Base-by-base conservation (phyloP, 1,284 basidiomycete species). In the Tilletia caries region DNA sequence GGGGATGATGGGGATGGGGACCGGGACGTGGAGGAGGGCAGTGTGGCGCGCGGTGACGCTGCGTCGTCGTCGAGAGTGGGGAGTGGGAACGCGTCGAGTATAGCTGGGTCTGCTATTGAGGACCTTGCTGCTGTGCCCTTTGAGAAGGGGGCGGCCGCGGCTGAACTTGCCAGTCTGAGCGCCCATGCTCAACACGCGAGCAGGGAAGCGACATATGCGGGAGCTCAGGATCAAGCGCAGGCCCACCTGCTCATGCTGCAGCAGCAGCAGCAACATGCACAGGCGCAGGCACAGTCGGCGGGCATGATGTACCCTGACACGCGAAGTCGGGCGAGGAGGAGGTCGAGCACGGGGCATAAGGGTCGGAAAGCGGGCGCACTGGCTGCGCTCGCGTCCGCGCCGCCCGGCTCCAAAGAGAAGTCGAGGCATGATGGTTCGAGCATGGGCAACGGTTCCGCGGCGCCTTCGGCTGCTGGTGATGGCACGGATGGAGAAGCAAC, bases 291-390 rank as follows among this genome's bases (percentile, higher is more conserved):
- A 25, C 23, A 20, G 3, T n/a, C 48, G 1, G 20, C 13, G 20
- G 20, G 12, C 1, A 50, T 50, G 15, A 20, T 34, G 20, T 62
- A 62, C 23, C 33, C 33, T 5, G 58, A 62, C 13, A 33, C 58
- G 58, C 2, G 58, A 20, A 62, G 58, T 23, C 29, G 33, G 29
- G 58, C 58, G 29, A 29, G 58, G 23, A 62, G 58, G 58, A 25
- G 58, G 29, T 62, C 58, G 15, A 62, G 58, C 32, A 37, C 58
- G 13, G 58, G 58, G 58, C 58, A 62, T 15, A 62, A 62, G 33
- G 33, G 33, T 34, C 29, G 33, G 20, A 62, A 62, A 34, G 58
- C 58, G 13, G 58, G 58, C 29, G 33, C 58, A 29, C 52, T 54
- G 52, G 52, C 52, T 54, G 58, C 58, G 18, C 33, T 62, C 34